Base-by-base conservation (phyloP, 495 filamentous ascomycete genomes). In the Xylaria longipes region DNA sequence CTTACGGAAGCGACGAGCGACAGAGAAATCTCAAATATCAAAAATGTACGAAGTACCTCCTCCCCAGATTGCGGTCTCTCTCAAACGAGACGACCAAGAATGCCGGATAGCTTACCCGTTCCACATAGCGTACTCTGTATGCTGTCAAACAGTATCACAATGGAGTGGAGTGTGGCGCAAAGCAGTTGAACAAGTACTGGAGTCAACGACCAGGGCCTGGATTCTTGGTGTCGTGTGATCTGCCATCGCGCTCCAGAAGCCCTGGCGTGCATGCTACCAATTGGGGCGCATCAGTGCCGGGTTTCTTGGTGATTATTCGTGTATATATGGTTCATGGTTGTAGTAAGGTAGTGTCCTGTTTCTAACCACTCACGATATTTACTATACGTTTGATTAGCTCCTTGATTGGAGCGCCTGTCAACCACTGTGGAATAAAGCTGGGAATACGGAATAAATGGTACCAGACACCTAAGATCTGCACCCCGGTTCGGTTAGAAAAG, bases 401-500 rank as follows among this genome's bases (percentile, higher is more conserved):
- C 35, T 15, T 27, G 29, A 56, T 27, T 33, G 64, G 15, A 39
- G 64, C 27, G 27, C 45, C 52, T 27, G 27, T 14, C 50, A 54
- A 29, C 52, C 52, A 14, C 52, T 31, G 6, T 56, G 27, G 27
- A 15, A 33, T 3, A 35, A 68, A 60, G 50, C n/a, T n/a, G n/a
- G n/a, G n/a, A n/a, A n/a, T n/a, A n/a, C n/a, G 27, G 27, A 15
- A 33, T 3, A 35, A 68, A 60, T 37, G 52, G 35, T 57, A 68
- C 66, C 11, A 22, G 37, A 46, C 29, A 58, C 35, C 33, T 43
- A 25, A 33, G 56, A 70, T 60, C 71, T 76, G 73, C 73, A 73
- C 75, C 75, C 73, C 71, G 65, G 70, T 46, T 68, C 67, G 22
- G 70, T 70, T 58, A 65, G 57, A 68, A 77, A 75, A 77, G 68